Conservation (phyloP, 371 early-diverging fungal genomes). For the Nosema bombycis region DNA sequence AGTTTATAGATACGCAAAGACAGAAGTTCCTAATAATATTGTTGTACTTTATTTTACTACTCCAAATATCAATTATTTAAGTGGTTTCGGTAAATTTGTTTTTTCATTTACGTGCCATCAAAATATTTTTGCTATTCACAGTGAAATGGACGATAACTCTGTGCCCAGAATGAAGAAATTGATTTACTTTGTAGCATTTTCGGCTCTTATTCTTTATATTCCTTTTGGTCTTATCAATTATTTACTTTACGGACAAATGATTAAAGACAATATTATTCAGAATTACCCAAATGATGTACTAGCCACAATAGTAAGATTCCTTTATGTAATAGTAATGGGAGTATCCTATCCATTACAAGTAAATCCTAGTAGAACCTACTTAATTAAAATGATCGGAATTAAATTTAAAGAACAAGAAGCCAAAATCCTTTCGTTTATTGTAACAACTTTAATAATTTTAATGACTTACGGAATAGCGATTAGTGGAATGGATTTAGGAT, state of each 20-base stretch:
- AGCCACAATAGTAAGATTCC: conserved; percentile 70
- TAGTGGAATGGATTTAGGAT: conserved; percentile 58
- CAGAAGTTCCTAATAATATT: conserved; percentile 65
- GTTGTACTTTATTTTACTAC: conserved; percentile 24
- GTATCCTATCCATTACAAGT: conserved; percentile 91
- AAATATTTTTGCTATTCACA: conserved; percentile 67
- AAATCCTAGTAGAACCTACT: conserved; percentile 82
- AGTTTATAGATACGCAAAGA: conserved; percentile 70
- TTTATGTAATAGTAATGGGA: conserved; percentile 78
- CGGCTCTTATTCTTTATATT: conserved; percentile 76
- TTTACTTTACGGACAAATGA: conserved; percentile 78
- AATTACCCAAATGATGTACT: conserved; percentile 58
- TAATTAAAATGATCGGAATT: conserved; percentile 71
- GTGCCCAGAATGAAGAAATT: conserved; percentile 48
- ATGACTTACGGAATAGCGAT: conserved; percentile 51
- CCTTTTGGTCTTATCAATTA: conserved; percentile 82
- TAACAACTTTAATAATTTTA: conserved; percentile 54
- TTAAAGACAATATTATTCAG: conserved; percentile 76
- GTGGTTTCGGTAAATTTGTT: conserved; percentile 84
- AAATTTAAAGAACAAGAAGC: conserved; percentile 14
- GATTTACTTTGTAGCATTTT: conserved; percentile 68
- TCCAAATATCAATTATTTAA: conserved; percentile 70
- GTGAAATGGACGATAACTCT: conserved; percentile 57
- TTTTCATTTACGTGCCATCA: conserved; percentile 97
- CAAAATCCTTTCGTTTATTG: conserved; percentile 30